Base-by-base conservation (phyloP, 2,329 filamentous ascomycete genomes). In the Dactylellina cionopaga region DNA sequence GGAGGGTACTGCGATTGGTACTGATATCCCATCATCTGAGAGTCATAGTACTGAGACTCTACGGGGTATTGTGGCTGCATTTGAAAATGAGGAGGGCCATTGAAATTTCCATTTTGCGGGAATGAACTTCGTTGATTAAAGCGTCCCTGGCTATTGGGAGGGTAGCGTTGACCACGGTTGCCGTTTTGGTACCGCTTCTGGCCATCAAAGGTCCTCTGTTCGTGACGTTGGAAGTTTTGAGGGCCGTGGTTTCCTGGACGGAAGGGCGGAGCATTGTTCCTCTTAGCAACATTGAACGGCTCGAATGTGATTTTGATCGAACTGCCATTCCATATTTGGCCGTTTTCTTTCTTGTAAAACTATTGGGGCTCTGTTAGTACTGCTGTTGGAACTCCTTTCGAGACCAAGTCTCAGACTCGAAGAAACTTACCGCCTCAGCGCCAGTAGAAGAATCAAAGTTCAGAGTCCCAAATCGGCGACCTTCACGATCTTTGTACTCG, bases 291-390 rank as follows among this genome's bases (percentile, higher is more conserved):
- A 46, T 72, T 59, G 59, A 72, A 72, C 9, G 68, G 68, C 25
- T 72, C 68, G 15, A 72, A 65, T 2, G 68, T 72, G 11, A 72
- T 49, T 9, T 56, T 58, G 37, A 72, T 39, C 3, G 37, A 3
- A 13, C 59, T 59, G 3, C 68, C 59, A 25, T 55, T 60, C 68
- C 68, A 72, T 9, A 54, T 6, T 35, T 64, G 58, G n/a, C 59
- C 68, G 22, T 64, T 60, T 19, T 72, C 68, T 46, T 72, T 64
- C 24, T 60, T 59, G 24, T 65, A 37, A 35, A 72, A 72, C 68
- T 72, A 55, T n/a, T 43, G 11, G 5, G 9, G 15, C 15, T 41
- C 19, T 17, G 2, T 60, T 24, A 60, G 56, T 10, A 22, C 17
- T 11, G 43, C 10, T 10, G 15, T n/a, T n/a, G n/a, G n/a, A n/a